Base-by-base conservation (phyloP, 2,329 filamentous ascomycete genomes). In the Escovopsis sp. region DNA sequence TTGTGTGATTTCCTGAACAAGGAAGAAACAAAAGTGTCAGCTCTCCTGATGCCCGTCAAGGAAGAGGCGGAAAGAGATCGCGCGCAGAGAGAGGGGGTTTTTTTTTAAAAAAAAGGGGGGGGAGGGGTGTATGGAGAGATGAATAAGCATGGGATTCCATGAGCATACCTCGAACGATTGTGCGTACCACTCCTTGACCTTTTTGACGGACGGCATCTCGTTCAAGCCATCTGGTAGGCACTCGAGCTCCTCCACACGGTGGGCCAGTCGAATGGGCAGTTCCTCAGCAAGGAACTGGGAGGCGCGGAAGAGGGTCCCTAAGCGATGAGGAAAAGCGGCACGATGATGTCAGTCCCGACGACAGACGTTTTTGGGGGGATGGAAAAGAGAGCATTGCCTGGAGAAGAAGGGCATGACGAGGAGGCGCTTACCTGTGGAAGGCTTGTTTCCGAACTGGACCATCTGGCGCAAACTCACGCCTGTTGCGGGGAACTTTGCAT, bases 201-300 rank as follows among this genome's bases (percentile, higher is more conserved):
- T 86, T 61, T 82, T 80, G 52, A 98, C 94, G 10, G 91, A 96
- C 34, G 88, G 85, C 91, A 98, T 96, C 53, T 96, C 88, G 60
- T 86, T 94, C 48, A 98, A 75, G 43, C 91, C 91, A 73, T 98
- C 91, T 33, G 91, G 91, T 3, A 98, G 71, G 56, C 86, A 84
- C 48, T 83, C 80, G 45, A 98, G 77, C 67, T 98, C 91, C 64
- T 94, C 85, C 46, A 98, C 91, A 49, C 91, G 84, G 66, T 98
- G 91, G 54, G 91, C 91, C 47, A 98, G 73, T 42, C 91, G 85
- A 56, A 98, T 98, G 52, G 91, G 91, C 23, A 98, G 78, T 69
- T 98, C 91, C 69, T 98, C 91, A 55, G 89, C 91, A 45, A 98
- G 80, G 65, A 98, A 98, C 68, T 96, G 91, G 26, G 91, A 96